Evolutionary conservation across 2,329 filamentous ascomycete genomes (phyloP), one percentile per base, ranked within the genome.

Genomic region (Proliferodiscus dingleyae): DNA sequence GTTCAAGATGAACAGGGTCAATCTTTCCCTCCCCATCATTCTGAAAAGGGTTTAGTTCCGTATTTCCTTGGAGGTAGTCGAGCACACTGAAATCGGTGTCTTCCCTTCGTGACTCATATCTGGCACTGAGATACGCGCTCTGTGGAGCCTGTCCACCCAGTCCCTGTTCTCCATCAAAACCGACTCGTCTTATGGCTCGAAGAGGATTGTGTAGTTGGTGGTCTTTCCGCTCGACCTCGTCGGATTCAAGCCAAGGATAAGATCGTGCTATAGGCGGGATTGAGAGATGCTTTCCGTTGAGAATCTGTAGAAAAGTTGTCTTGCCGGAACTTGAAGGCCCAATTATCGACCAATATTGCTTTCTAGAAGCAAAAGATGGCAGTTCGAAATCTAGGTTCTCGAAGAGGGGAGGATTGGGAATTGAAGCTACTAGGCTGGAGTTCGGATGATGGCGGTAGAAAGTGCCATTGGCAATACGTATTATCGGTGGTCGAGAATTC

Each of bases 51-150:
- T 97, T 96, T 49, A 96, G 71, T 50, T 90, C 80, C 2, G 85
- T 94, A 59, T 93, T 84, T 0, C 89, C 89, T 11, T 81, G 75
- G 15, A 98, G 68, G 62, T 89, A 97, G 66, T 95, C 83, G 41
- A 76, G 68, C 2, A 97, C 74, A 0, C 85, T 87, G 66, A 91
- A 95, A 65, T 97, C 93, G 1, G 87, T 94, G 43, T 81, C 83
- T 67, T 96, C 91, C 24, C 88, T 77, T 29, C 85, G 73, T 48
- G 86, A 90, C 71, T 98, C 93, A 64, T 97, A 98, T 30, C 93
- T 77, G 13, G 89, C 89, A 48, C 87, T 89, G 15, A 97, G 70
- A 63, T 96, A 96, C 4, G 89, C 83, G 16, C 86, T 85, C n/a
- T 80, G 73, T 0, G 77, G 74, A 5, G 73, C 72, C n/a, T 70